A percentile compares a stretch with the other conserved stretches of the same genome.
phyloP scores from a whole-genome alignment of 2,329 filamentous ascomycete genomes.

The Nannizziopsis arthrosporioides region DNA sequence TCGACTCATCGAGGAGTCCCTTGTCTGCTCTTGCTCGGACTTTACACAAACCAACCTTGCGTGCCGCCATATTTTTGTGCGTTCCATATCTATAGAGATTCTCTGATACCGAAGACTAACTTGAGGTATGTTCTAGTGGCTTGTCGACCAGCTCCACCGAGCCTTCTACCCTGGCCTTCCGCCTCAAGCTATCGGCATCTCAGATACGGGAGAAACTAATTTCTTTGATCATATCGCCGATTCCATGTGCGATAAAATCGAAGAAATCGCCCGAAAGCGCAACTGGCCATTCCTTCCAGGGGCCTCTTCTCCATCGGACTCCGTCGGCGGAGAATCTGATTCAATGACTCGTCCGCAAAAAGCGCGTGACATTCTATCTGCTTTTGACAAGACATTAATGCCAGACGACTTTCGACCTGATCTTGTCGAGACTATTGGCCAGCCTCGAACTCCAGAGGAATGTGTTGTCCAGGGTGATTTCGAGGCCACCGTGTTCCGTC shows the following conservation, averaged over 20 bases:
- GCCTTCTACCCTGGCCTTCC: conserved; percentile 23
- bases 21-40: conserved; percentile 29
- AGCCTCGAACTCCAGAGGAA: conserved; percentile 28
- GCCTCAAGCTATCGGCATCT: conserved; percentile 22
- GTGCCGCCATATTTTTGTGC: conserved; percentile 35
- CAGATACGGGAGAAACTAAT: conserved; percentile 24
- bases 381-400: conserved; percentile 30
- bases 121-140: conserved; percentile 24
- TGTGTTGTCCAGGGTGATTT: conserved; percentile 37
- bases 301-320: conserved; percentile 13
- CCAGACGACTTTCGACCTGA: conserved; percentile 34
- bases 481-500: conserved; percentile 35
- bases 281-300: conserved; percentile 27
- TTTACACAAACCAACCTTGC: conserved; percentile 24
- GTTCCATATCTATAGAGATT: conserved; percentile 13
- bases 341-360: conserved; percentile 30
- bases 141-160: conserved; percentile 32
- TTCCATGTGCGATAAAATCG: conserved; percentile 25
- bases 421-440: conserved; percentile 26
- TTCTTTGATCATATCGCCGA: conserved; percentile 24
- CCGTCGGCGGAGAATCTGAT: conserved; percentile 13
- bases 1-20: conserved; percentile 22
- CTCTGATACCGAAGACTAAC: conserved; percentile 1
- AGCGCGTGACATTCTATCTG: conserved; percentile 36
- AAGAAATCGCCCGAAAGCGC: conserved; percentile 23